phyloP scores from a whole-genome alignment of 192 early-diverging fungal genomes.

The Chytriomyces hyalinus region DNA sequence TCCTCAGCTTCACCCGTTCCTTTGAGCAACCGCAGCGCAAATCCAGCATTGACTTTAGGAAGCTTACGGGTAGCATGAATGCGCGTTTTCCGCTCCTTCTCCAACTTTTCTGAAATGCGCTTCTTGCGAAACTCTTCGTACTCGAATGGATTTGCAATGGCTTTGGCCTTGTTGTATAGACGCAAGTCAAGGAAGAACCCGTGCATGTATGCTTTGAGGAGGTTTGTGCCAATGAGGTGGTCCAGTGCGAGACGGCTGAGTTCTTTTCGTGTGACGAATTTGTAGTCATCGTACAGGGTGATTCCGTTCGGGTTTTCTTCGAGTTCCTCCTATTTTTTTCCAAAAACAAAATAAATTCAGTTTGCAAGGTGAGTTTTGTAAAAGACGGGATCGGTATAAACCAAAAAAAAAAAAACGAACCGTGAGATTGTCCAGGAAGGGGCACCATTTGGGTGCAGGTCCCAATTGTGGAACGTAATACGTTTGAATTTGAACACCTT shows the following conservation, averaged over 20 bases:
- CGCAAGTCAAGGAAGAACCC: slow-evolving; percentile 97
- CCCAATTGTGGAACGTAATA: slow-evolving; percentile 93
- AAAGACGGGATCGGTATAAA: background rate
- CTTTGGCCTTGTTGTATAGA: slow-evolving; percentile 93
- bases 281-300: slow-evolving; percentile 96
- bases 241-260: slow-evolving; percentile 85
- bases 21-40: slow-evolving; percentile 76
- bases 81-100: slow-evolving; percentile 82
- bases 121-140: slow-evolving; percentile 89
- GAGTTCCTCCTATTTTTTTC: slow-evolving; percentile 53
- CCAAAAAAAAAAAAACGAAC: slow-evolving; percentile 76
- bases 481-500: slow-evolving; percentile 89
- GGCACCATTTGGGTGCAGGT: slow-evolving; percentile 89
- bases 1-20: slow-evolving; percentile 51
- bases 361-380: background rate
- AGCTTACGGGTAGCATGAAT: slow-evolving; percentile 87
- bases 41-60: slow-evolving; percentile 89
- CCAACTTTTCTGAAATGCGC: slow-evolving; percentile 79
- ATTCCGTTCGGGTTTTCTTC: slow-evolving; percentile 83
- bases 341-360: background rate
- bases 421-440: slow-evolving; percentile 96
- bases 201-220: slow-evolving; percentile 97
- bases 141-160: slow-evolving; percentile 95
- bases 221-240: slow-evolving; percentile 88
- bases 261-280: slow-evolving; percentile 93